These are phyloP conservation scores for Penicillium maclennaniae DNA, from an alignment of 495 filamentous ascomycete species.

Conservation along the genomic window DNA sequence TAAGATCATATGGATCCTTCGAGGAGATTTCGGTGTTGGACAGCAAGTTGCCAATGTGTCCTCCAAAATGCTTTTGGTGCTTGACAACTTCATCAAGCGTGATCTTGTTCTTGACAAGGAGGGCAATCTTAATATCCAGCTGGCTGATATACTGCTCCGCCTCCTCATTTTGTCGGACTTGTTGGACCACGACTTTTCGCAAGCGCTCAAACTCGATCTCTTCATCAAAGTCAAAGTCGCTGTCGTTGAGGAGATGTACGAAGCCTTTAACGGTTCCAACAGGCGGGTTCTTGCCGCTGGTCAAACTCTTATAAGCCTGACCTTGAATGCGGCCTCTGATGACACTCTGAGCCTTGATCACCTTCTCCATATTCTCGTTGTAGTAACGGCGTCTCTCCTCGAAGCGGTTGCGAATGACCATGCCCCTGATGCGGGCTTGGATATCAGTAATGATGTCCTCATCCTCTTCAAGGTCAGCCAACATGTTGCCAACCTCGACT, in stretches of 20 bases:
- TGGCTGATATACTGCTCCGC: conserved; percentile 97
- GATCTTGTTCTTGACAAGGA: conserved; percentile 99
- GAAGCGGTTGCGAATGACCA: conserved; percentile 69
- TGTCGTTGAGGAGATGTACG: conserved; percentile 95
- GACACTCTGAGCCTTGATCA: conserved; percentile 97
- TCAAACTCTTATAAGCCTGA: conserved; percentile 94
- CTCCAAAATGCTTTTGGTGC: conserved; percentile 95
- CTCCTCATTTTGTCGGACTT: conserved; percentile 94
- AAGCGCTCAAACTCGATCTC: conserved; percentile 94
- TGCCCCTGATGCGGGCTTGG: conserved; percentile 72
- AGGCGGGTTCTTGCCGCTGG: conserved; percentile 94
- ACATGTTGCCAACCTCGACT: conserved; percentile 60
- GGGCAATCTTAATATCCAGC: conserved; percentile 96
- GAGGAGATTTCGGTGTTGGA: conserved; percentile 84
- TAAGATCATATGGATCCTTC: conserved; percentile 90
- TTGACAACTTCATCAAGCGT: conserved; percentile 96
- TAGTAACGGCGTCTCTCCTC: conserved; percentile 84
- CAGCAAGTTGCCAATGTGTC: conserved; percentile 79
- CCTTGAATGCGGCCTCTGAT: conserved; percentile 90
- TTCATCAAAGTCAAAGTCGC: conserved; percentile 97
- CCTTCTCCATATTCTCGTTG: conserved; percentile 96
- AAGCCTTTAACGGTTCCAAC: conserved; percentile 96
- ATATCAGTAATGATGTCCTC: conserved; percentile 70
- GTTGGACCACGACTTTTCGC: conserved; percentile 91
- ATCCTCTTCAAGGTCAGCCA: conserved; percentile 73